Evolutionary conservation across 495 filamentous ascomycete genomes (phyloP), one percentile per base, ranked within the genome.

Genomic region (Neurospora discreta): DNA sequence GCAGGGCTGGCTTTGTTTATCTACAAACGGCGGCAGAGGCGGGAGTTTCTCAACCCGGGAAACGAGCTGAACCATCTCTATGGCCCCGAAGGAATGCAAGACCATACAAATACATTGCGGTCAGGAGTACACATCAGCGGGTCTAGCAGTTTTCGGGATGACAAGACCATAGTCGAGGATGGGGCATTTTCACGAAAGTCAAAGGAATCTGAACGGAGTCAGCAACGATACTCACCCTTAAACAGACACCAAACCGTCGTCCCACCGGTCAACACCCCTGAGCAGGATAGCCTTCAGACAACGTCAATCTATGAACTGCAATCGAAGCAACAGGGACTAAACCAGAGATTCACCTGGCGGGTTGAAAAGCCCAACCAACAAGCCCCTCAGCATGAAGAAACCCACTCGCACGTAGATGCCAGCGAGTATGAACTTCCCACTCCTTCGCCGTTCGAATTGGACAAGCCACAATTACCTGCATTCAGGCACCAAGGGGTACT

Each of bases 21-120:
- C 6, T 20, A 68, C 36, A 70, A 41, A 39, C 73, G 52, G 20
- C 69, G 39, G 38, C 52, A 71, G 15, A 36, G 70, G 3, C 69
- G 52, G 18, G 58, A 71, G 23, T 52, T 74, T 10, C 26, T 39
- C 6, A 33, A 42, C 23, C 39, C 71, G 1, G 72, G 71, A 23
- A 69, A 65, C 33, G 70, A 72, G 23, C 69, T 73, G 1, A 70
- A 65, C 43, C 68, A 68, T 58, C 71, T 69, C 42, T 69, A 72
- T 26, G 74, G 41, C 3, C 40, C 20, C 15, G 18, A 36, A 36
- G 8, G 11, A 30, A 15, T 5, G 18, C 26, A 0, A 6, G 26
- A 33, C 3, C 52, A 13, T 33, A 7, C 23, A 36, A 36, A 65
- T 18, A 18, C 52, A 16, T 65, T 15, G 6, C 52, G 7, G 1